Conservation (phyloP, 192 early-diverging fungal species). For the Gonapodya prolifera region DNA sequence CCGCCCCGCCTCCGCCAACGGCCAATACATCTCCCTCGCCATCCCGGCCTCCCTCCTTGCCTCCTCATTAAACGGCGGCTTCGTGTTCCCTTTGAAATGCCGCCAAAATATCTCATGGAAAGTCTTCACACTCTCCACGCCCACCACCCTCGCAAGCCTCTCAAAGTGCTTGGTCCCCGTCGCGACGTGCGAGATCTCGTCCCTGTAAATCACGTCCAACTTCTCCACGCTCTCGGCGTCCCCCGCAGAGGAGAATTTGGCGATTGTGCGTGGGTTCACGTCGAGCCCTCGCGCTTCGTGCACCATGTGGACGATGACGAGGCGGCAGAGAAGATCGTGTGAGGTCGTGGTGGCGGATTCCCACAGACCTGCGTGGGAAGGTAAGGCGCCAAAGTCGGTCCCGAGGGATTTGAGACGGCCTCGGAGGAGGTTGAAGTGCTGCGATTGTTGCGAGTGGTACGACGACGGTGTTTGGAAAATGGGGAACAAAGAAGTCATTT, state of each 20-base stretch:
- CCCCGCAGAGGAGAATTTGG: conserved; percentile 37
- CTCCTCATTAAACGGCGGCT: conserved; percentile 54
- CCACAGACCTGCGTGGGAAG: conserved; percentile 38
- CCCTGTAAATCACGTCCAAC: conserved; percentile 35
- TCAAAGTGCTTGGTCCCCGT: conserved; percentile 46
- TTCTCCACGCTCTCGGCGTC: conserved; percentile 36
- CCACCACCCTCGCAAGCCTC: conserved; percentile 25
- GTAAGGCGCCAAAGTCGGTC: conserved; percentile 35
- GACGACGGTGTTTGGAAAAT: too few relatives aligned
- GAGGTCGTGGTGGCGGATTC: conserved; percentile 49
- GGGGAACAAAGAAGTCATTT: background rate
- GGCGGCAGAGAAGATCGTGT: conserved; percentile 26
- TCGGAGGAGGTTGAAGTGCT: conserved; percentile 38
- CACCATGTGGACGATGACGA: conserved; percentile 43
- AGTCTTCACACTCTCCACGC: conserved; percentile 10
- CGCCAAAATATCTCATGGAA: conserved; percentile 22
- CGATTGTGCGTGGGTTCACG: conserved; percentile 52
- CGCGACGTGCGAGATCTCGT: conserved; percentile 33
- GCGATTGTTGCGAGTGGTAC: too few relatives aligned
- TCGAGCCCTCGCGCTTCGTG: conserved; percentile 57
- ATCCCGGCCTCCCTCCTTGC: conserved; percentile 43
- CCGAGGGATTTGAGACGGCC: conserved; percentile 33
- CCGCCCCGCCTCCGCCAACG: conserved; percentile 1
- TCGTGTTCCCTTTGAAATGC: conserved; percentile 38
- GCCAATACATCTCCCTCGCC: conserved; percentile 30